Evolutionary conservation across 2,329 filamentous ascomycete species (phyloP).

Genomic region (Aspergillus phoenicis): DNA sequence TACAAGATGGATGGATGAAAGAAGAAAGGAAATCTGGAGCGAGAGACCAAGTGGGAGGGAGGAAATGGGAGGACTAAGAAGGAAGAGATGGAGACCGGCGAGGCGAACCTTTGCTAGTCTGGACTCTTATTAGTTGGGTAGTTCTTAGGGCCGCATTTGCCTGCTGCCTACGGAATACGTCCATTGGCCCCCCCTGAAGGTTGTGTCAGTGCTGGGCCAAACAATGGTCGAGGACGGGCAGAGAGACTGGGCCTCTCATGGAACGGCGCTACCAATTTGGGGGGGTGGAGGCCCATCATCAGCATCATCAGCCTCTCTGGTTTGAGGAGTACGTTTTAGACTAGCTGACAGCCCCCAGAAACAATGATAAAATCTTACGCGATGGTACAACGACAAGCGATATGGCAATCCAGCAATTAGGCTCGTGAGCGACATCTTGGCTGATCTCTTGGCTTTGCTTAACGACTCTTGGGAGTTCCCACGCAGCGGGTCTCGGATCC

Average conservation of each 20-base stretch:
- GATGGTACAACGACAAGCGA: neutral
- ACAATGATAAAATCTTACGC: too few relatives aligned
- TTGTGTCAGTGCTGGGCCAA: neutral
- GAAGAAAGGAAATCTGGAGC: neutral
- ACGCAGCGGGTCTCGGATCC: slow-evolving; percentile 1
- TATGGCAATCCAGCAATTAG: neutral
- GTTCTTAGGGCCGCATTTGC: neutral
- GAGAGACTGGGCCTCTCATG: neutral
- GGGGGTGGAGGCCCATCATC: neutral
- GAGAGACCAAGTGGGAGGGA: neutral
- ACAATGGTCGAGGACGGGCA: too few relatives aligned
- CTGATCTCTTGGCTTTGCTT: slow-evolving; percentile 1
- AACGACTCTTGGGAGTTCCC: neutral
- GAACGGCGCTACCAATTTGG: neutral
- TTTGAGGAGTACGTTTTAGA: neutral
- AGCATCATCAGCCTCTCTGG: neutral
- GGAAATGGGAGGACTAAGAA: too few relatives aligned
- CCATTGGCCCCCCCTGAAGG: neutral
- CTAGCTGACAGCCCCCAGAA: neutral
- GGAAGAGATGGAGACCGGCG: neutral
- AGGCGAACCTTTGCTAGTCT: neutral
- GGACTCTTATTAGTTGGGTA: neutral
- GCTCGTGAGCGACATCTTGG: neutral
- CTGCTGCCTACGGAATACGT: neutral
- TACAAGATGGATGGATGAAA: neutral